Evolutionary conservation across 2,329 filamentous ascomycete genomes (phyloP).

Genomic region (Sclerotinia trifoliorum): DNA sequence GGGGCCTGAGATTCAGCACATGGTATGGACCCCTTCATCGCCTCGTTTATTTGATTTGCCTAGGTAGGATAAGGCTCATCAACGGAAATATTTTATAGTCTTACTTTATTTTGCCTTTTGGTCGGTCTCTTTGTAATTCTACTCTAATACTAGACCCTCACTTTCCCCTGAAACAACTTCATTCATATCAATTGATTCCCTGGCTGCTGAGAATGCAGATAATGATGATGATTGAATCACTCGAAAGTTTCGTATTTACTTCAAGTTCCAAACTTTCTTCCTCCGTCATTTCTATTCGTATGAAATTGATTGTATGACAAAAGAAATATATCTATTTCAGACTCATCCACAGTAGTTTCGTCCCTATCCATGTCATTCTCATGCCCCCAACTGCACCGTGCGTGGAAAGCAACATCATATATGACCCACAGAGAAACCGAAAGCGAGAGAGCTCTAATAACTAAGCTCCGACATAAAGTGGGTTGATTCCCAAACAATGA

Average conservation of each 20-base stretch:
- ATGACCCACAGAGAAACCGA: constrained; percentile 3
- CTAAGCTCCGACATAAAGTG: constrained; percentile 11
- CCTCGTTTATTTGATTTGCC: constrained; percentile 8
- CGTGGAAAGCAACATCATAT: not conserved
- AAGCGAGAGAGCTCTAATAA: constrained; percentile 2
- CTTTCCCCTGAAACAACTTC: constrained; percentile 16
- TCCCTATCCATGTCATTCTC: not conserved
- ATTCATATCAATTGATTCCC: constrained; percentile 3
- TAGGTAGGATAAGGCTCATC: not conserved
- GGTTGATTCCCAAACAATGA: not conserved
- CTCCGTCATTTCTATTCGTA: not conserved
- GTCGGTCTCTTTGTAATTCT: not conserved
- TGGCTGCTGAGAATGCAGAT: not conserved
- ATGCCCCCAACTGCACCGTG: constrained; percentile 14
- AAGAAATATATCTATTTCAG: constrained; percentile 3
- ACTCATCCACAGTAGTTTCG: not conserved
- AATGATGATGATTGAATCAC: not conserved
- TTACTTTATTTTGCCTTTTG: not conserved
- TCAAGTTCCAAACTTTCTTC: not conserved
- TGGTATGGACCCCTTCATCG: constrained; percentile 24
- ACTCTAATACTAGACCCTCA: constrained; percentile 10
- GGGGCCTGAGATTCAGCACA: constrained; percentile 23
- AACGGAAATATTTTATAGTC: not conserved
- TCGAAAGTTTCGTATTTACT: not conserved
- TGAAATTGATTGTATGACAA: constrained; percentile 11